Conservation (phyloP, 2,329 filamentous ascomycete species). For the Metarhizium album region DNA sequence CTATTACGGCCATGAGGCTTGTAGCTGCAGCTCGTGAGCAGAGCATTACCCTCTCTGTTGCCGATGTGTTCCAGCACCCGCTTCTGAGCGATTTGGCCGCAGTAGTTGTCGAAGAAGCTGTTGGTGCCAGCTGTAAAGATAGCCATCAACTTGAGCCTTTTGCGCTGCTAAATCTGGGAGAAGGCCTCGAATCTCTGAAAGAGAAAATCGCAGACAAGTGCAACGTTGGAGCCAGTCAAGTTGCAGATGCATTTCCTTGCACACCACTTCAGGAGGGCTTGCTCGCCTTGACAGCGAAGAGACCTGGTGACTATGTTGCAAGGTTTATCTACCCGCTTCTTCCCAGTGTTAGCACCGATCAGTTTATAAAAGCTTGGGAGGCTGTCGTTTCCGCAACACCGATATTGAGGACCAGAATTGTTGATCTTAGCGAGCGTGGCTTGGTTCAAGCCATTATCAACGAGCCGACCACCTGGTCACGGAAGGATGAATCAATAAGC, state of each 20-base stretch:
- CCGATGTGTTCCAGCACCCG: conserved; percentile 26
- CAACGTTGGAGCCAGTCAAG: conserved; percentile 4
- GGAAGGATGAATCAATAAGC: not conserved
- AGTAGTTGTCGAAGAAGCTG: not conserved
- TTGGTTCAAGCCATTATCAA: conserved; percentile 13
- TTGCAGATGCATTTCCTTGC: conserved; percentile 40
- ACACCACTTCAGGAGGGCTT: conserved; percentile 40
- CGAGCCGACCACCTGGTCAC: conserved; percentile 16
- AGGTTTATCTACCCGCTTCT: conserved; percentile 29
- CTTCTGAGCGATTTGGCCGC: conserved; percentile 3
- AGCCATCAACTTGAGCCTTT: not conserved
- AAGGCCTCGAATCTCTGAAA: not conserved
- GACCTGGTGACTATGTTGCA: conserved; percentile 33
- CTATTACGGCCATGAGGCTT: conserved; percentile 34
- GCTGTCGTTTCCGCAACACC: conserved; percentile 20
- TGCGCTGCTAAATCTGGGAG: not conserved
- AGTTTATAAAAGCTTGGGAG: conserved; percentile 27
- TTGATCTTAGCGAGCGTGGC: conserved; percentile 28
- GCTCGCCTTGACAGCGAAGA: conserved; percentile 34
- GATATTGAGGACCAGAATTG: conserved; percentile 34
- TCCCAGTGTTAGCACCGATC: conserved; percentile 17
- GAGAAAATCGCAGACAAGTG: not conserved
- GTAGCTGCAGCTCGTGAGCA: conserved; percentile 21
- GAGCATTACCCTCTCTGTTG: conserved; percentile 27
- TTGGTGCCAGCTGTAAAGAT: not conserved